phyloP scores from a whole-genome alignment of 139 green algal genomes.

The Haematococcus sp. region DNA sequence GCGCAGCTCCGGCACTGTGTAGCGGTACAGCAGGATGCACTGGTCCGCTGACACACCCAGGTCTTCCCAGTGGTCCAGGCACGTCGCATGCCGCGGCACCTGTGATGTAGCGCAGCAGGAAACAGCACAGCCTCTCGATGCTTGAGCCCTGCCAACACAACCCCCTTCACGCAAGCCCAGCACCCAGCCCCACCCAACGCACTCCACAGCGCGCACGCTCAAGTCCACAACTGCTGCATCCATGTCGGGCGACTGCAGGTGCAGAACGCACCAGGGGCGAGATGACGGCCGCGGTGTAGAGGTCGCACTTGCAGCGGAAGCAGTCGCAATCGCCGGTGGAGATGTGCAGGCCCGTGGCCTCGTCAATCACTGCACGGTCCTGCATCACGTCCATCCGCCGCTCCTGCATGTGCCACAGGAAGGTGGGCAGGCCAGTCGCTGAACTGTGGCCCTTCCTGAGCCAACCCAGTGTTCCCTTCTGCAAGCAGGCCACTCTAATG shows the following conservation, averaged over 20 bases:
- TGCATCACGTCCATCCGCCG: not conserved
- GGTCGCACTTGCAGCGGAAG: slow-evolving; percentile 62
- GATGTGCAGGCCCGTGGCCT: slow-evolving; percentile 41
- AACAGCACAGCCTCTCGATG: too few species aligned
- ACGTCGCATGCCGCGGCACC: slow-evolving; percentile 45
- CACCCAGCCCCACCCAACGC: too few species aligned
- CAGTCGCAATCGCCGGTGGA: slow-evolving; percentile 66
- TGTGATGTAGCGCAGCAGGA: too few species aligned
- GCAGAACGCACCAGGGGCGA: slow-evolving; percentile 5
- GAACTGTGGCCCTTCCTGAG: too few species aligned
- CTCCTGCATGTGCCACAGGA: not conserved
- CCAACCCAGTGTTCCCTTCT: too few species aligned
- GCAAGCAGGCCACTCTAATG: too few species aligned
- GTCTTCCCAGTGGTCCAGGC: slow-evolving; percentile 63
- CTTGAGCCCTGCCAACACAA: too few species aligned
- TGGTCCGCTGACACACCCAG: slow-evolving; percentile 27
- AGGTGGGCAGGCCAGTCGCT: too few species aligned
- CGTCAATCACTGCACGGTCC: slow-evolving; percentile 10
- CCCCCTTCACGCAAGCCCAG: too few species aligned
- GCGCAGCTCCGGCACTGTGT: slow-evolving; percentile 33
- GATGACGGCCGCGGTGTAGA: slow-evolving; percentile 70
- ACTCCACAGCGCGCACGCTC: too few species aligned
- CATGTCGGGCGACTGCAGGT: too few species aligned
- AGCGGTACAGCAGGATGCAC: slow-evolving; percentile 47
- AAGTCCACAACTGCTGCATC: too few species aligned